Evolutionary conservation across 768 basidiomycete species (phyloP), one percentile per base, ranked within the genome.

Genomic region (Mycena kentingensis): DNA sequence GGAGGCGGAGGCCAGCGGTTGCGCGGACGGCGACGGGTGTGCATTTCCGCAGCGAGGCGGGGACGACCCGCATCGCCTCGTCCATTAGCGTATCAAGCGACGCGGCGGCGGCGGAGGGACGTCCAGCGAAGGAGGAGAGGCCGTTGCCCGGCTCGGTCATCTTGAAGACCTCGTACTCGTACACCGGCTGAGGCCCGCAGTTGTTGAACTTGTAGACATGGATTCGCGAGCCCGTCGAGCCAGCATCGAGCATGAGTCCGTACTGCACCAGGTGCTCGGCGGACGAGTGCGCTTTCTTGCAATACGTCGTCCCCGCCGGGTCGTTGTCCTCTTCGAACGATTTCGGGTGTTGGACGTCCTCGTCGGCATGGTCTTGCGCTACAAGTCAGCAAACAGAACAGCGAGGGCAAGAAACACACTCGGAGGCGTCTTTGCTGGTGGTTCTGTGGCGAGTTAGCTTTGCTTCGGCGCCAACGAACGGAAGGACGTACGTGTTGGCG

Each of bases 171-270:
- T 99, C 97, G 74, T 94, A 94, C 67, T 98, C 96, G 70, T 90
- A 90, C 19, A 75, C 65, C 1, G 93, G 85, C 0, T 88, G 82
- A 0, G 85, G 68, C 0, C 77, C 76, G 74, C 93, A 94, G 75
- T 93, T 86, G 79, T 96, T 80, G 83, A 98, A 98, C 67, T 97
- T 98, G 85, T 98, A 99, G 27, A 98, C 80, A 77, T 99, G 97
- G 64, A 98, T 94, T 16, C 97, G 84, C 0, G 95, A 97, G 18
- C 96, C 97, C 0, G 94, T 97, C 16, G 95, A 98, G 21, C 97
- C 97, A 1, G 97, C 96, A 69, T 99, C 97, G 72, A 98, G 90
- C 86, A 98, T 97, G 63, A 98, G 81, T 0, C 93, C 94, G 69
- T 90, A 99, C 67, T 93, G 92, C 12, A 96, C 87, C 51, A 96